phyloP scores from a whole-genome alignment of 2,329 filamentous ascomycete genomes.

The Ceratocystis diversiconidia region DNA sequence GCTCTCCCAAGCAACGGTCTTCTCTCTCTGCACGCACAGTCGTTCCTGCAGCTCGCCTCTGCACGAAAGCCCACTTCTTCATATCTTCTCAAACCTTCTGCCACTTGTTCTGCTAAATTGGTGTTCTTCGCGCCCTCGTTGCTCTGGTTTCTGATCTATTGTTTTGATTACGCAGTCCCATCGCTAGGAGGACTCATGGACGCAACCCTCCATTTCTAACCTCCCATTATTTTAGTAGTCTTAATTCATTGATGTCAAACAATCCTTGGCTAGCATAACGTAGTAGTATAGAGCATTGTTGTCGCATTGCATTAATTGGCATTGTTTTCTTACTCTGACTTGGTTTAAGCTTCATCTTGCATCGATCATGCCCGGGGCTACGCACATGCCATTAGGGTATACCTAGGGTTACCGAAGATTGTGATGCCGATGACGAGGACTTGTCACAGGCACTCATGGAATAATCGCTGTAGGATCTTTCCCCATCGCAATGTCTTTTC shows the following conservation, averaged over 20 bases:
- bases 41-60: constrained; percentile 15
- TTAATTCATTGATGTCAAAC: background rate
- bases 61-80: constrained; percentile 7
- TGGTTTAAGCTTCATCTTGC: background rate
- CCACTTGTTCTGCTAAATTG: background rate
- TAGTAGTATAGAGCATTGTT: background rate
- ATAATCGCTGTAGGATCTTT: too few species aligned
- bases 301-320: background rate
- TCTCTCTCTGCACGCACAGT: background rate
- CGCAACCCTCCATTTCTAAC: background rate
- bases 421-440: too few species aligned
- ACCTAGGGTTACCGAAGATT: background rate
- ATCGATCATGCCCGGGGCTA: constrained; percentile 1
- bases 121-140: background rate
- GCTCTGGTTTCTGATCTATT: constrained; percentile 1
- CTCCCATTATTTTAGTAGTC: background rate
- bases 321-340: background rate
- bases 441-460: too few species aligned
- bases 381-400: background rate
- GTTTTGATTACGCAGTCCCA: background rate
- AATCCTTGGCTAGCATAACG: background rate
- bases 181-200: too few species aligned
- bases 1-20: background rate
- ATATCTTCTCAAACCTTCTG: background rate
- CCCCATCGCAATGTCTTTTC: too few species aligned